phyloP scores from a whole-genome alignment of 352 stramenopile species.

The Globisporangium lucens region DNA sequence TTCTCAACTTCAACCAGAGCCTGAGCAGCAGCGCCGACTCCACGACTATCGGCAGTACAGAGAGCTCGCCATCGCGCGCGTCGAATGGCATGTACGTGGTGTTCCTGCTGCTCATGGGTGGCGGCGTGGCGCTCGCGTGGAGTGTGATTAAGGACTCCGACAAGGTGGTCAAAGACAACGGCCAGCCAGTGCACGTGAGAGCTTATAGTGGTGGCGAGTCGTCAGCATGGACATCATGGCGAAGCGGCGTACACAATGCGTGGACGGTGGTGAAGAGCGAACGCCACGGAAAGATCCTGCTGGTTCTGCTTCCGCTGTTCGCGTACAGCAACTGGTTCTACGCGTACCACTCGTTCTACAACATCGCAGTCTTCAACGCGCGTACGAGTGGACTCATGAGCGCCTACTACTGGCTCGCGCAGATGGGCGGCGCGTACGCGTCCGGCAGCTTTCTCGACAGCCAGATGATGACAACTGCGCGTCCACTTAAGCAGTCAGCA shows the following conservation, averaged over 20 bases:
- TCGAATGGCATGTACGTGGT: constrained; percentile 46
- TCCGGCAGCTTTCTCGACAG: constrained; percentile 29
- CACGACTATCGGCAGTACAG: neutral
- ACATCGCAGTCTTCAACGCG: constrained; percentile 40
- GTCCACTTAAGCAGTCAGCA: neutral
- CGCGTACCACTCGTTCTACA: constrained; percentile 59
- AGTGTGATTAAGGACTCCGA: constrained; percentile 32
- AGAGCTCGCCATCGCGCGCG: neutral
- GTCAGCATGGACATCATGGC: neutral
- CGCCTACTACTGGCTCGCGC: constrained; percentile 39
- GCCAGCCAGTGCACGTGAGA: neutral
- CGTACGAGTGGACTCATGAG: constrained; percentile 36
- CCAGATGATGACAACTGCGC: constrained; percentile 4
- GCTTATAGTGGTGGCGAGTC: neutral
- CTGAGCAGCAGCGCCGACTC: neutral
- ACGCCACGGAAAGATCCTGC: constrained; percentile 11
- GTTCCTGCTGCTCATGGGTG: constrained; percentile 58
- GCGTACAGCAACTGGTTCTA: constrained; percentile 70
- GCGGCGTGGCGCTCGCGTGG: constrained; percentile 37
- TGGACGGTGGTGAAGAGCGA: neutral
- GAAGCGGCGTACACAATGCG: neutral
- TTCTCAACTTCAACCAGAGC: constrained; percentile 30
- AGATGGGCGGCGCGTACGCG: constrained; percentile 36
- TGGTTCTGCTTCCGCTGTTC: constrained; percentile 43
- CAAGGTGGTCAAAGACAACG: constrained; percentile 27